Percentiles rank a stretch among this genome's conserved stretches.
Conservation (phyloP, 257 asterid genomes). For the Cruciata laevipes region DNA sequence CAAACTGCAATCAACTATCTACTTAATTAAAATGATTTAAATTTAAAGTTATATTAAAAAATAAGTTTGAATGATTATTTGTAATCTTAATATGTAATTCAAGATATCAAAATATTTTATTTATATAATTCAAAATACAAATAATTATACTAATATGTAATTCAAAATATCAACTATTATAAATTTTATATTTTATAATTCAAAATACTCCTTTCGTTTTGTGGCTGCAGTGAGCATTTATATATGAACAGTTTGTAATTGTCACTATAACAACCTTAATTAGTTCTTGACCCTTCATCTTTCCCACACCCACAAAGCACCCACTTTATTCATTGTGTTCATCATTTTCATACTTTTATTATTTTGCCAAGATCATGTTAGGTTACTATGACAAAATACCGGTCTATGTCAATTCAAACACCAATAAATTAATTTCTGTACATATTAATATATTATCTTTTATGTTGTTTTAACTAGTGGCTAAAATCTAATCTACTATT, state of each 20-base stretch:
- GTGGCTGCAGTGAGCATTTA: slow-evolving; percentile 23
- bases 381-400: not conserved
- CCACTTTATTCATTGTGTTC: not conserved
- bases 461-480: not conserved
- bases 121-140: too few species aligned
- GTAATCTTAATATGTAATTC: too few species aligned
- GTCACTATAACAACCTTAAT: slow-evolving; percentile 34
- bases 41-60: too few species aligned
- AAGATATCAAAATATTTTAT: too few species aligned
- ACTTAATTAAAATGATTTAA: too few species aligned
- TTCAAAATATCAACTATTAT: too few species aligned
- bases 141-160: too few species aligned
- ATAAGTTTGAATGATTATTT: too few species aligned
- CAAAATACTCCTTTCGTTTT: slow-evolving; percentile 10
- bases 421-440: not conserved
- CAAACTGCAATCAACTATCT: too few species aligned
- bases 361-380: not conserved
- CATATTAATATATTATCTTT: not conserved
- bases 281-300: slow-evolving; percentile 20
- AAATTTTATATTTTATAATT: too few species aligned
- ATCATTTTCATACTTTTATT: not conserved
- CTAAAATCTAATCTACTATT: not conserved
- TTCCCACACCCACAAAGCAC: slow-evolving; percentile 2
- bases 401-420: slow-evolving; percentile 4
- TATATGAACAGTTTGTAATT: slow-evolving; percentile 24